phyloP scores from a whole-genome alignment of 129 eudicot species.

The Erigeron canadensis region DNA sequence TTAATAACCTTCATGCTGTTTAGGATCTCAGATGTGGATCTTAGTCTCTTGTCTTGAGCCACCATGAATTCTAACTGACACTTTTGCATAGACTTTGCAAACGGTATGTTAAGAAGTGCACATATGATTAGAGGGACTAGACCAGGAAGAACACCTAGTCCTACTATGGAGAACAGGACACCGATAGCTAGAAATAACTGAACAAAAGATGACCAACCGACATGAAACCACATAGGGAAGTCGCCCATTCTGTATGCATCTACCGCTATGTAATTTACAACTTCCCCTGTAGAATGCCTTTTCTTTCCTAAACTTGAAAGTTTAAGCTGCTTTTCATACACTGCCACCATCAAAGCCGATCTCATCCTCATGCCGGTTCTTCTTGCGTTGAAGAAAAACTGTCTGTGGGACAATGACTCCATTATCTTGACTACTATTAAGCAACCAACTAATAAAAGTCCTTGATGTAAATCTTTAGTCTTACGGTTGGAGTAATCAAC shows the following conservation, averaged over 20 bases:
- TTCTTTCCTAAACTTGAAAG: slow-evolving; percentile 54
- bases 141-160: slow-evolving; percentile 51
- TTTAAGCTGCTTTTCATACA: slow-evolving; percentile 52
- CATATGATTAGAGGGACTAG: slow-evolving; percentile 46
- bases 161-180: slow-evolving; percentile 44
- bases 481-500: slow-evolving; percentile 32
- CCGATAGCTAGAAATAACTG: slow-evolving; percentile 41
- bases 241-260: slow-evolving; percentile 76
- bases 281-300: slow-evolving; percentile 62
- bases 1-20: slow-evolving; percentile 85
- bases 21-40: slow-evolving; percentile 67
- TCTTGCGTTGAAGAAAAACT: slow-evolving; percentile 49
- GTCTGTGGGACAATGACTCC: slow-evolving; percentile 54
- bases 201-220: slow-evolving; percentile 35
- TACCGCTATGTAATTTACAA: slow-evolving; percentile 58
- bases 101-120: slow-evolving; percentile 51
- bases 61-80: slow-evolving; percentile 54
- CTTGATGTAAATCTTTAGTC: slow-evolving; percentile 22
- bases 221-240: slow-evolving; percentile 50
- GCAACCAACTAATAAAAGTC: slow-evolving; percentile 44
- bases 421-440: slow-evolving; percentile 45
- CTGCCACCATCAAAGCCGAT: slow-evolving; percentile 58
- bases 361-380: too few relatives aligned
- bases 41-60: slow-evolving; percentile 62
- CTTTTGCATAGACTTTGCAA: slow-evolving; percentile 46